Conservation (phyloP, 495 filamentous ascomycete genomes). For the Trichoderma gamsii region DNA sequence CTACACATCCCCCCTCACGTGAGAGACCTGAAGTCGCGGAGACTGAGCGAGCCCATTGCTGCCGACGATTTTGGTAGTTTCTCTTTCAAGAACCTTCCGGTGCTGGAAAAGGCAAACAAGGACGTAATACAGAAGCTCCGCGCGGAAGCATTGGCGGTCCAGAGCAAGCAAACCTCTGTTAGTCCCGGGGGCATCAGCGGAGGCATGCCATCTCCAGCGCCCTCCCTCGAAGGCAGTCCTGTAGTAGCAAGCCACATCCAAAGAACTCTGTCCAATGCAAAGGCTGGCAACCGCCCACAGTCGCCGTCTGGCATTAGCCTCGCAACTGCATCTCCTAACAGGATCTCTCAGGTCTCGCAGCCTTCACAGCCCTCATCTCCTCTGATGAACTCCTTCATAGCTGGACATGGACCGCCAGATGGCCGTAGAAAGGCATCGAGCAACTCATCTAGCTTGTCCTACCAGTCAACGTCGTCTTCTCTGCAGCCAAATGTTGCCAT, state of each 20-base stretch:
- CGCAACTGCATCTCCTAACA: constrained; percentile 76
- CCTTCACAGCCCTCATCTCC: constrained; percentile 84
- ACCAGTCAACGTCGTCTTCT: constrained; percentile 59
- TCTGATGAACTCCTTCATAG: constrained; percentile 83
- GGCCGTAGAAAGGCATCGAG: constrained; percentile 66
- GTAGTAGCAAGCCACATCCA: constrained; percentile 72
- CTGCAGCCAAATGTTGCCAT: constrained; percentile 70
- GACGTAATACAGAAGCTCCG: constrained; percentile 94
- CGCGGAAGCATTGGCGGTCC: constrained; percentile 73
- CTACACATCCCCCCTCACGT: constrained; percentile 95
- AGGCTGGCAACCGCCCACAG: constrained; percentile 65
- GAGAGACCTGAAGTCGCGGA: constrained; percentile 74
- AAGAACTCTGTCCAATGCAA: constrained; percentile 72
- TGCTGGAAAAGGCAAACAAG: constrained; percentile 96
- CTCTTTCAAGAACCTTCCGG: constrained; percentile 93
- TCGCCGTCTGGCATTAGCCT: constrained; percentile 79
- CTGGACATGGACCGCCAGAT: constrained; percentile 48
- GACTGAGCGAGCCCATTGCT: constrained; percentile 82
- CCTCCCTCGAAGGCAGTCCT: constrained; percentile 79
- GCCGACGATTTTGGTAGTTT: constrained; percentile 94
- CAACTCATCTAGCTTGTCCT: constrained; percentile 75
- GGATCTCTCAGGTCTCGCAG: constrained; percentile 41
- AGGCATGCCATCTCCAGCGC: constrained; percentile 40
- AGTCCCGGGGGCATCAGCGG: constrained; percentile 38
- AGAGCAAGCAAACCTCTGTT: constrained; percentile 39